These are phyloP conservation scores for Lycium barbarum DNA, from an alignment of 257 asterid species.

Conservation along the genomic window DNA sequence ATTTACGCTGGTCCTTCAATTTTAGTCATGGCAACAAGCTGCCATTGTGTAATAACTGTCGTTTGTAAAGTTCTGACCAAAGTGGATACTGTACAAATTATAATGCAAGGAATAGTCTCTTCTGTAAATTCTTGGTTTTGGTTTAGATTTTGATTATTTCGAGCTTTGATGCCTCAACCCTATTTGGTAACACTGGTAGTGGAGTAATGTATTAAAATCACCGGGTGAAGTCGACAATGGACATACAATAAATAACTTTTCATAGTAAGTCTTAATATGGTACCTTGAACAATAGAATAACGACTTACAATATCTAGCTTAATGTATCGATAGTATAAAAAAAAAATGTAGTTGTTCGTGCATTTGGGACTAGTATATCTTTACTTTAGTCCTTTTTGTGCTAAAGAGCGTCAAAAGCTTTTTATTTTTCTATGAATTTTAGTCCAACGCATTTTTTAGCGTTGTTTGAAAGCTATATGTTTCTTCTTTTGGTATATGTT, in stretches of 20 bases:
- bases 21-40: constrained; percentile 1
- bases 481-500: too few species aligned
- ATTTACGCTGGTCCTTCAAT: neutral
- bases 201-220: neutral
- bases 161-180: neutral
- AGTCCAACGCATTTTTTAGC: too few species aligned
- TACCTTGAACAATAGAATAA: neutral
- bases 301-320: too few species aligned
- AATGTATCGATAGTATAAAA: too few species aligned
- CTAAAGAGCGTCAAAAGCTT: too few species aligned
- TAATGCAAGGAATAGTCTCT: neutral
- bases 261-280: too few species aligned
- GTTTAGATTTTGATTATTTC: neutral
- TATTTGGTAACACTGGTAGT: neutral
- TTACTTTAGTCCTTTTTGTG: too few species aligned
- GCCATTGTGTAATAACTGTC: neutral
- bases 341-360: too few species aligned
- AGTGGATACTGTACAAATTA: neutral
- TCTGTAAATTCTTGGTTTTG: neutral
- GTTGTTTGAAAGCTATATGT: too few species aligned
- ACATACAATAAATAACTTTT: neutral
- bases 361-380: too few species aligned
- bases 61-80: neutral
- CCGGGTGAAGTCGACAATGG: neutral
- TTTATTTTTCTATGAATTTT: too few species aligned